phyloP scores from a whole-genome alignment of 2,329 filamentous ascomycete species.

The Trichoderma afroharzianum region DNA sequence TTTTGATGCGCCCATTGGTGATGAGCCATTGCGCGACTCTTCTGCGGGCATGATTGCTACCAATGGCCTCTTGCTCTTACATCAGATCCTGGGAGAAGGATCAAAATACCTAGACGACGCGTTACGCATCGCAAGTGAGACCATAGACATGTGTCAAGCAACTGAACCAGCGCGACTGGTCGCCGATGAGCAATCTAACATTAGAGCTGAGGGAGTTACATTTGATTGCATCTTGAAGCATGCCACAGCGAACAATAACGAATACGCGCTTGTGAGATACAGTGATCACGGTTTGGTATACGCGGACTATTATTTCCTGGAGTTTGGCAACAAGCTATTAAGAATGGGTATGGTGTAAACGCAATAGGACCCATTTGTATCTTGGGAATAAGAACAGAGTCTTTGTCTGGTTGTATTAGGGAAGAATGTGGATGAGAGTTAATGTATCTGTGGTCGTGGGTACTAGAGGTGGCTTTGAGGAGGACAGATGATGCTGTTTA shows the following conservation, averaged over 20 bases:
- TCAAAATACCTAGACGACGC: conserved; percentile 27
- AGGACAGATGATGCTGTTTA: not conserved
- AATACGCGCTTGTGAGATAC: conserved; percentile 23
- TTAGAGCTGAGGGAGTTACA: not conserved
- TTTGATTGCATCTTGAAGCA: conserved; percentile 34
- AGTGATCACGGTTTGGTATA: conserved; percentile 45
- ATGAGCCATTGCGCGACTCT: conserved; percentile 33
- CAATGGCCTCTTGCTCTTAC: conserved; percentile 40
- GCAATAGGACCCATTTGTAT: not conserved
- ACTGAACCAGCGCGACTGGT: conserved; percentile 24
- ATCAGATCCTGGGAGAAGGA: conserved; percentile 30
- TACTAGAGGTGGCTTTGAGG: not conserved
- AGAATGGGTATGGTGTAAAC: conserved; percentile 25
- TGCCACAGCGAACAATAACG: conserved; percentile 35
- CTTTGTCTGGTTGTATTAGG: not conserved
- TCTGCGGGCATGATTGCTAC: conserved; percentile 40
- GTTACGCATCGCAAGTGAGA: conserved; percentile 30
- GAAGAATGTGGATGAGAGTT: not conserved
- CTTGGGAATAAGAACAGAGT: not conserved
- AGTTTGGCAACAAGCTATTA: conserved; percentile 44
- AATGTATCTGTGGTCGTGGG: not conserved
- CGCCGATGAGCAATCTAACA: not conserved
- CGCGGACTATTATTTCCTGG: conserved; percentile 47
- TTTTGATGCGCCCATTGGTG: conserved; percentile 40
- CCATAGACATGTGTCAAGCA: conserved; percentile 28